Conservation (phyloP, 2,329 filamentous ascomycete species). For the Calonectria fujianensis region DNA sequence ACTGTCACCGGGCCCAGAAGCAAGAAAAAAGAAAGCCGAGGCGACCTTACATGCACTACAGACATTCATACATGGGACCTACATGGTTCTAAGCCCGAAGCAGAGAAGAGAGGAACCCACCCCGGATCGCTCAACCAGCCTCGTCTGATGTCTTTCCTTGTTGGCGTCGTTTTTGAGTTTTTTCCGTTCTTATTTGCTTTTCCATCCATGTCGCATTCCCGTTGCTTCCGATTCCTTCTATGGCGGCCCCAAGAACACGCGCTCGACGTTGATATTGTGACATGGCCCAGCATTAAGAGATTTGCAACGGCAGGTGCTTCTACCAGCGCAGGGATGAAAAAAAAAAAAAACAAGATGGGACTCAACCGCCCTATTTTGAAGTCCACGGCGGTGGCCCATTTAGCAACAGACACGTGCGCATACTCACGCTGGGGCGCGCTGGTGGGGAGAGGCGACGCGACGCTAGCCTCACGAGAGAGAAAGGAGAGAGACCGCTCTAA, state of each 20-base stretch:
- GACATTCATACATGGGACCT: slow-evolving; percentile 34
- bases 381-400: slow-evolving; percentile 54
- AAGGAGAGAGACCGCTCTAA: slow-evolving; percentile 44
- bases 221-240: slow-evolving; percentile 16
- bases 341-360: background rate
- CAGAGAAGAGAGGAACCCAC: slow-evolving; percentile 39
- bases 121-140: slow-evolving; percentile 32
- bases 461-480: slow-evolving; percentile 51
- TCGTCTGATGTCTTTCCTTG: slow-evolving; percentile 24
- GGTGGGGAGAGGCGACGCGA: slow-evolving; percentile 48
- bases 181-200: slow-evolving; percentile 11
- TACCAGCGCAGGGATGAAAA: background rate
- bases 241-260: background rate
- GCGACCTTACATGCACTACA: slow-evolving; percentile 42
- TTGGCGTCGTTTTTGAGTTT: slow-evolving; percentile 25
- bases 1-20: slow-evolving; percentile 44
- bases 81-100: slow-evolving; percentile 50
- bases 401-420: slow-evolving; percentile 60
- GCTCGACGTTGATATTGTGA: background rate
- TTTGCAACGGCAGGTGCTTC: background rate
- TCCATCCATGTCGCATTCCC: slow-evolving; percentile 17
- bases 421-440: slow-evolving; percentile 43
- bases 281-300: background rate
- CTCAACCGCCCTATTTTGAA: background rate
- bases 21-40: slow-evolving; percentile 24